Base-by-base conservation (phyloP, 2,329 filamentous ascomycete genomes). In the Ophiognomonia clavigignenti-juglandacearum region DNA sequence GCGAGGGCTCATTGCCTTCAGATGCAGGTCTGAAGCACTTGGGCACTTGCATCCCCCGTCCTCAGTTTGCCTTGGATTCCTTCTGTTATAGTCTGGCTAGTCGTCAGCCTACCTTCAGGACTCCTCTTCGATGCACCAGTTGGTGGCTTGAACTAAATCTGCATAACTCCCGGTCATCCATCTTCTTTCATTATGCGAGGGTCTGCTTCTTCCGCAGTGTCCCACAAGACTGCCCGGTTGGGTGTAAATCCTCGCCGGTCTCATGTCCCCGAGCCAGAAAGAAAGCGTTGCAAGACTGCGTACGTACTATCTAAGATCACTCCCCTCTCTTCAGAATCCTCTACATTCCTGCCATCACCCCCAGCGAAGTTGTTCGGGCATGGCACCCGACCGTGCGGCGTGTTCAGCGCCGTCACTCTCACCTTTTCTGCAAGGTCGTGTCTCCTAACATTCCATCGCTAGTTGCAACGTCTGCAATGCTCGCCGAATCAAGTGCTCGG, bases 391-490 rank as follows among this genome's bases (percentile, higher is more conserved):
- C n/a, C n/a, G n/a, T n/a, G n/a, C n/a, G n/a, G n/a, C n/a, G n/a
- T n/a, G n/a, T n/a, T n/a, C n/a, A n/a, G n/a, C n/a, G n/a, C n/a
- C n/a, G n/a, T n/a, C n/a, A n/a, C n/a, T n/a, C n/a, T n/a, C n/a
- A n/a, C n/a, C n/a, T n/a, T n/a, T n/a, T n/a, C n/a, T n/a, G n/a
- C n/a, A n/a, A n/a, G n/a, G n/a, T n/a, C n/a, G n/a, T n/a, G n/a
- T n/a, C 29, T 38, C 43, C 45, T 50, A 29, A 51, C 23, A 27
- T 39, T 20, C 46, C 20, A 14, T 23, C 39, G 29, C 26, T 27
- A 76, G 73, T 48, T 77, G 74, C 64, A 77, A 77, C 55, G 69
- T 62, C 57, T 77, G 74, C 62, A 77, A 77, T 60, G 57, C 75
- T 38, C 69, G 73, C 37, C 68, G 74, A 48, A 71, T 75, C 57